These are phyloP conservation scores for Trichoderma lentiforme DNA, from an alignment of 2,329 filamentous ascomycete species.

Conservation along the genomic window DNA sequence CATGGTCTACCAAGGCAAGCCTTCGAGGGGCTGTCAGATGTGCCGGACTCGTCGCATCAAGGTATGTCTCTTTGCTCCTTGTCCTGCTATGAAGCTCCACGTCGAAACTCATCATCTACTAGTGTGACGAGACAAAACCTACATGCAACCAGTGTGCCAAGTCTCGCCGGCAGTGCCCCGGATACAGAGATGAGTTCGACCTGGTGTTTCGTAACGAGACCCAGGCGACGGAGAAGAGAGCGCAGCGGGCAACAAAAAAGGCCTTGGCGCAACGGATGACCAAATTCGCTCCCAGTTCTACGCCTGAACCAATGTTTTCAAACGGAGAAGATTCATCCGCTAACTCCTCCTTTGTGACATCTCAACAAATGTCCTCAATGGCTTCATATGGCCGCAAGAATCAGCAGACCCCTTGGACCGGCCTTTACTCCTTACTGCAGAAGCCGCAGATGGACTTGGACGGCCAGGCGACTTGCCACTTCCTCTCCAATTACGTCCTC, in stretches of 20 bases:
- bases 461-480: conserved; percentile 56
- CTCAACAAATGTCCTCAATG: neutral
- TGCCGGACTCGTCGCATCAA: conserved; percentile 71
- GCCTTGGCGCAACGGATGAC: conserved; percentile 30
- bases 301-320: conserved; percentile 14
- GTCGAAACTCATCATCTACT: conserved; percentile 15
- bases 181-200: conserved; percentile 70
- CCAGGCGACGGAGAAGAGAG: conserved; percentile 61
- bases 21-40: conserved; percentile 69
- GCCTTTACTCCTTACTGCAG: conserved; percentile 26
- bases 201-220: conserved; percentile 71
- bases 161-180: conserved; percentile 60
- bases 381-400: neutral
- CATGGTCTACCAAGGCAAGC: conserved; percentile 66
- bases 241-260: conserved; percentile 54
- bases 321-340: conserved; percentile 14
- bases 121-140: conserved; percentile 67
- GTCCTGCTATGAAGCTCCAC: neutral
- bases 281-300: neutral
- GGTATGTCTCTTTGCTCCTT: conserved; percentile 42
- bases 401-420: conserved; percentile 15
- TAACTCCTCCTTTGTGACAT: neutral
- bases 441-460: conserved; percentile 47
- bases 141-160: conserved; percentile 64
- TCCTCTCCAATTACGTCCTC: conserved; percentile 59